These are phyloP conservation scores for Aspergillus kassunensis DNA, from an alignment of 495 filamentous ascomycete species.

Conservation along the genomic window DNA sequence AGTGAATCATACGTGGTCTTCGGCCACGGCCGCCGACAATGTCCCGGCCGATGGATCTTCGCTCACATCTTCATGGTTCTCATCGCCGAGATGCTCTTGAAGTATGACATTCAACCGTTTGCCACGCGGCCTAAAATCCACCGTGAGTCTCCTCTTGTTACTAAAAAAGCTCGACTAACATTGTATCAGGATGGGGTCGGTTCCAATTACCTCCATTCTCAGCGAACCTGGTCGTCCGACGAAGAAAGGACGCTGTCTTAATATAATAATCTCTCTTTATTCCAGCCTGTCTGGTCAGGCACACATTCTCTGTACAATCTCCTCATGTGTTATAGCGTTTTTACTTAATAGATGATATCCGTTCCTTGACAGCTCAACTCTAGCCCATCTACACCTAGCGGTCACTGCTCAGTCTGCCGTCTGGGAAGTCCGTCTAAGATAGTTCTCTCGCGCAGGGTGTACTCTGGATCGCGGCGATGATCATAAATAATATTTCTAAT, in stretches of 20 bases:
- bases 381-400: too few relatives aligned
- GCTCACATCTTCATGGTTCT: constrained; percentile 10
- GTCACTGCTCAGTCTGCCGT: background rate
- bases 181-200: constrained; percentile 7
- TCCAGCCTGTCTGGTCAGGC: too few relatives aligned
- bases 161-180: background rate
- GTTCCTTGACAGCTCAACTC: too few relatives aligned
- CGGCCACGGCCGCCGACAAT: constrained; percentile 12
- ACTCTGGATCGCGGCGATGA: background rate
- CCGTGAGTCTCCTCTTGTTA: background rate
- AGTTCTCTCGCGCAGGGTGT: background rate
- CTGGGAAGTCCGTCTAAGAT: background rate
- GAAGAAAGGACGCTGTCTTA: constrained; percentile 6
- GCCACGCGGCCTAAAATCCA: constrained; percentile 8
- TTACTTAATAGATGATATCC: too few relatives aligned
- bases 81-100: constrained; percentile 11
- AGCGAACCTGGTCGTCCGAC: constrained; percentile 10
- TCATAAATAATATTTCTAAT: background rate
- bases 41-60: constrained; percentile 17
- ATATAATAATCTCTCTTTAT: too few relatives aligned
- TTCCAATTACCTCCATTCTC: constrained; percentile 12
- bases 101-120: constrained; percentile 10
- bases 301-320: too few relatives aligned
- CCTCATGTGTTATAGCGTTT: too few relatives aligned
- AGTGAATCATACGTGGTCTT: constrained; percentile 13